A percentile compares a stretch with the other conserved stretches of the same genome.
phyloP scores from a whole-genome alignment of 2,329 filamentous ascomycete genomes.

The Phialophora verrucosa region DNA sequence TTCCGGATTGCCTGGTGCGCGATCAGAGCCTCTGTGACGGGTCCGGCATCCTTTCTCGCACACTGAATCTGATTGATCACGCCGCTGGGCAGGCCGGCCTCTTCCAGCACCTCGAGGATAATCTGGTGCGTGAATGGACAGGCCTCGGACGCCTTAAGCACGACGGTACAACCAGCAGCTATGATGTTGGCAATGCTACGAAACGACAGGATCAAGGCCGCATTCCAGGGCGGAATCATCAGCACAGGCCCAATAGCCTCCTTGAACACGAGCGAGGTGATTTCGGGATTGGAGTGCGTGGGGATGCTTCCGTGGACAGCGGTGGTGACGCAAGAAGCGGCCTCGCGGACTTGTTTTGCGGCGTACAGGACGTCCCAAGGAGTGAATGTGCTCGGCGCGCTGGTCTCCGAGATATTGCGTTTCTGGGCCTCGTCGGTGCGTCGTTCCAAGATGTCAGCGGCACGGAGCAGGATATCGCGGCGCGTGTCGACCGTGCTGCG shows the following conservation, averaged over 20 bases:
- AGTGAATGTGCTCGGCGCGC: constrained; percentile 13
- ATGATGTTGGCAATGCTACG: constrained; percentile 90
- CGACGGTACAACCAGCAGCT: constrained; percentile 82
- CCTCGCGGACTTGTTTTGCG: constrained; percentile 78
- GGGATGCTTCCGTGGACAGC: constrained; percentile 83
- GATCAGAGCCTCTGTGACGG: constrained; percentile 74
- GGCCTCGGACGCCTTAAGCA: constrained; percentile 90
- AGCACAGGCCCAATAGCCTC: constrained; percentile 61
- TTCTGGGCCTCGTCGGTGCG: constrained; percentile 64
- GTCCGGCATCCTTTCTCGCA: constrained; percentile 67
- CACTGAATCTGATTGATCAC: constrained; percentile 89
- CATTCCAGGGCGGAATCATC: constrained; percentile 70
- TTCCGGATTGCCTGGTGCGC: constrained; percentile 74
- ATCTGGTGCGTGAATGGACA: constrained; percentile 87
- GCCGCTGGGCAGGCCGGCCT: constrained; percentile 78
- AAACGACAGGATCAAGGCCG: constrained; percentile 87
- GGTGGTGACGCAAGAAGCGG: constrained; percentile 80
- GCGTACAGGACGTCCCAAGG: constrained; percentile 79
- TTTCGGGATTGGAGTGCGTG: constrained; percentile 80
- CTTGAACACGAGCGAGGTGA: constrained; percentile 63
- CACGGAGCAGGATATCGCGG: constrained; percentile 79
- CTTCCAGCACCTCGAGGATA: constrained; percentile 72
- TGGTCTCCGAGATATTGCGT: constrained; percentile 19
- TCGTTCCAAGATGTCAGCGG: constrained; percentile 70
- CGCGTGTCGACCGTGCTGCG: constrained; percentile 73